phyloP scores from a whole-genome alignment of 148 eudicot genomes.

The Fallopia convolvulus region DNA sequence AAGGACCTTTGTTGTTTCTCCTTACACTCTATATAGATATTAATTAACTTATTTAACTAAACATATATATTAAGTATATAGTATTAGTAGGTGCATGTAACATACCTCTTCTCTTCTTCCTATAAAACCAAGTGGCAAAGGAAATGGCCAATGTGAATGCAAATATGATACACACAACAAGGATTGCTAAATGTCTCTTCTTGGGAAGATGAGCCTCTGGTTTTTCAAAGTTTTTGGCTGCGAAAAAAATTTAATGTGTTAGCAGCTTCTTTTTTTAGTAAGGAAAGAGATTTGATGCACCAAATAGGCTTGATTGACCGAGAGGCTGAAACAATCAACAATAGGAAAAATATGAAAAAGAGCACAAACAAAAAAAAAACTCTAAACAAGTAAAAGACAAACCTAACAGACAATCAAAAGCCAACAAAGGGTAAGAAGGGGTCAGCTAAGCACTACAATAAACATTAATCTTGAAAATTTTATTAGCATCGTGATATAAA shows the following conservation, averaged over 20 bases:
- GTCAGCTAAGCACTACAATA: too few relatives aligned
- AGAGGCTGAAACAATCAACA: too few relatives aligned
- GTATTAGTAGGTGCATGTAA: neutral
- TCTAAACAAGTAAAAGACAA: too few relatives aligned
- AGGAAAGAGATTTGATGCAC: too few relatives aligned
- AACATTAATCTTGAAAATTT: too few relatives aligned
- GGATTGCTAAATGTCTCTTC: neutral
- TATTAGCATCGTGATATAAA: too few relatives aligned
- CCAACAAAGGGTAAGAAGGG: too few relatives aligned
- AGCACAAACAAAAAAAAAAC: too few relatives aligned
- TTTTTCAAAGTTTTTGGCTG: neutral
- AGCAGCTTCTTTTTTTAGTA: neutral
- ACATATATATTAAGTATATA: neutral
- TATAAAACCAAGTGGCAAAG: neutral
- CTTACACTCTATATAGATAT: neutral
- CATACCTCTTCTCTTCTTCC: slow-evolving; percentile 7
- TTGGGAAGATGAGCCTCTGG: neutral
- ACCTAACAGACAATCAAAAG: too few relatives aligned
- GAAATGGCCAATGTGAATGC: neutral
- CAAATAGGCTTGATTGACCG: too few relatives aligned
- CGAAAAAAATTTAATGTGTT: neutral
- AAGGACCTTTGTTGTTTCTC: neutral
- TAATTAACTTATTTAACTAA: neutral
- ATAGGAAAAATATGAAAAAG: too few relatives aligned
- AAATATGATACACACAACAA: neutral